Evolutionary conservation across 805 yeast species (phyloP), one percentile per base, ranked within the genome.

Genomic region (Metschnikowia baotianmanensis): DNA sequence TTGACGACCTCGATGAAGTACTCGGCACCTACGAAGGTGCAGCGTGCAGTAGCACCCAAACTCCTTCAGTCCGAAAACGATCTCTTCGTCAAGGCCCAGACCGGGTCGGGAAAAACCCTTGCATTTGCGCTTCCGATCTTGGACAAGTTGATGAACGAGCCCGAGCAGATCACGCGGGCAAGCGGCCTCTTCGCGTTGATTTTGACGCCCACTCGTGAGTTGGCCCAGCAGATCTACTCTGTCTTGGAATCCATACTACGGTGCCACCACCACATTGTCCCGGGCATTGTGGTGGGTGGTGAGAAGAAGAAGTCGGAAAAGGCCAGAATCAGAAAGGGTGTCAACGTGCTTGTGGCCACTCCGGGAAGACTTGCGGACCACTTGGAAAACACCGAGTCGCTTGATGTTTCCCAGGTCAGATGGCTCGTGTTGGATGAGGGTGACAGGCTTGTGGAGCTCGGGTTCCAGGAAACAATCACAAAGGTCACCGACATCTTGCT

Each of bases 281-380:
- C 99, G 1, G 96, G 98, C 28, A 78, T 90, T 29, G 95, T 93
- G 19, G 89, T 89, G 65, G 99, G 99, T 57, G 99, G 99, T 46
- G 99, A 93, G 60, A 90, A 91, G 76, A 91, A 91, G 62, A 95
- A 93, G 58, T 78, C 96, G 2, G 99, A 93, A 62, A 93, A 93
- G 73, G 97, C 98, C 1, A 71, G 99, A 55, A 65, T 93, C 24
- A 77, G 99, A 58, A 91, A 91, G 61, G 99, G 99, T 50, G 95
- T 90, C 24, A 93, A 93, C 61, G 81, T 93, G 24, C 73, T 93
- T n/a, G 95, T 93, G 30, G 97, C 95, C 10, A 93, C 99, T 0
- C 99, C 99, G 2, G 99, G 99, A 46, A 77, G 99, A 53, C 69
- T 93, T 31, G 85, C 87, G 8, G 99, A 93, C 60, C 99, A 93